Percentiles rank a stretch among this genome's conserved stretches.
phyloP scores from a whole-genome alignment of 1,284 basidiomycete species.

The Ceratobasidium sp. region DNA sequence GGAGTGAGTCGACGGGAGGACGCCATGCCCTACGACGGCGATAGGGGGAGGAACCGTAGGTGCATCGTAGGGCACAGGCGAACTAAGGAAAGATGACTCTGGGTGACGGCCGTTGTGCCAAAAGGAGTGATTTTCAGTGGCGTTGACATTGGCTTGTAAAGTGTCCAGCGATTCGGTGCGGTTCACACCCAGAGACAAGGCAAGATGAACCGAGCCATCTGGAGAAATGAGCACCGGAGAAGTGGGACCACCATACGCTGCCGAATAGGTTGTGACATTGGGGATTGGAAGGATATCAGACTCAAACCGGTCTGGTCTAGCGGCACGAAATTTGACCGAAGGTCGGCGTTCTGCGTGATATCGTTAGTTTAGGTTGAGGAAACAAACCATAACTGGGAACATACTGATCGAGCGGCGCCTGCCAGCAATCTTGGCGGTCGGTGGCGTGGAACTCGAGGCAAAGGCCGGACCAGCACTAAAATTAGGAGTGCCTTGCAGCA shows the following conservation, averaged over 20 bases:
- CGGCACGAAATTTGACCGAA: slow-evolving; percentile 2
- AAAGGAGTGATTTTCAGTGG: not conserved
- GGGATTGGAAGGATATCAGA: not conserved
- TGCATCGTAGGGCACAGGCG: not conserved
- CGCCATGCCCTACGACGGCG: not conserved
- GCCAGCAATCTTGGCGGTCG: slow-evolving; percentile 20
- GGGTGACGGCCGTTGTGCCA: not conserved
- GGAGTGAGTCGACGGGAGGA: not conserved
- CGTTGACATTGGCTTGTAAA: too few species aligned
- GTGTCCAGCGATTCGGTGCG: too few species aligned
- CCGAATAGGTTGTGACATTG: not conserved
- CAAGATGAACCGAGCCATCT: not conserved
- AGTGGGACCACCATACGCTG: not conserved
- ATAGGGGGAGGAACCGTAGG: not conserved
- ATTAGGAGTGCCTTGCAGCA: slow-evolving; percentile 1
- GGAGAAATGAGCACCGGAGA: not conserved
- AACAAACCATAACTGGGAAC: too few species aligned
- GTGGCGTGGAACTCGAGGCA: not conserved
- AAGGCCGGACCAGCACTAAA: not conserved
- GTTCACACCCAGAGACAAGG: too few species aligned
- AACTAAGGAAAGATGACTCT: slow-evolving; percentile 1
- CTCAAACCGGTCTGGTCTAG: not conserved
- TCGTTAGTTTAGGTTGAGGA: not conserved
- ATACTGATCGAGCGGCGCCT: slow-evolving; percentile 29
- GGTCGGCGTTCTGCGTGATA: not conserved